Conservation (phyloP, 257 asterid genomes). For the Paulownia fortunei region DNA sequence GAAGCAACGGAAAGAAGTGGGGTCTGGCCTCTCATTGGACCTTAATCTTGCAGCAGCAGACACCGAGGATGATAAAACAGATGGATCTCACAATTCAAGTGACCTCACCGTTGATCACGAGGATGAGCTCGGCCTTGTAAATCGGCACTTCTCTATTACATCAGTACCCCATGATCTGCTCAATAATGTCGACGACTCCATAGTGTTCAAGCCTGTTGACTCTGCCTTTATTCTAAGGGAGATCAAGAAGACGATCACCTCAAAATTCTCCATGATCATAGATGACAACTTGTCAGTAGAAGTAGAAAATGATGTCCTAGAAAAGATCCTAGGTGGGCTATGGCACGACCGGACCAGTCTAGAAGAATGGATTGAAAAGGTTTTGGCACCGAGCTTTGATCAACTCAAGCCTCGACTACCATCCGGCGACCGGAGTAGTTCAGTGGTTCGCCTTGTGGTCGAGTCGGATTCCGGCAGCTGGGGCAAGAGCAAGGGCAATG, state of each 20-base stretch:
- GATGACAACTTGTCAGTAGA: constrained; percentile 53
- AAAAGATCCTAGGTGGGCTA: constrained; percentile 74
- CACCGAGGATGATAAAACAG: constrained; percentile 56
- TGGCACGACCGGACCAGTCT: constrained; percentile 70
- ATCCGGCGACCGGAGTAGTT: constrained; percentile 20
- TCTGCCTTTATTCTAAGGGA: constrained; percentile 49
- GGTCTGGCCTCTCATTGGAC: constrained; percentile 63
- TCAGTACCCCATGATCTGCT: constrained; percentile 66
- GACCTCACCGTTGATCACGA: constrained; percentile 79
- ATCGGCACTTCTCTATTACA: constrained; percentile 50
- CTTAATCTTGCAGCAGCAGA: constrained; percentile 61
- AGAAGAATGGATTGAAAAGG: constrained; percentile 71
- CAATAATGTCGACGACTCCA: constrained; percentile 50
- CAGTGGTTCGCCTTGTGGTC: constrained; percentile 59
- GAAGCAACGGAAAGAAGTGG: constrained; percentile 52
- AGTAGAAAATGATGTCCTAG: constrained; percentile 69
- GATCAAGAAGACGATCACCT: constrained; percentile 62
- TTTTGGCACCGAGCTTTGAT: constrained; percentile 62
- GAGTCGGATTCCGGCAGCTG: constrained; percentile 50
- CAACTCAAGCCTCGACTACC: constrained; percentile 49
- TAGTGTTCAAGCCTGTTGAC: constrained; percentile 62
- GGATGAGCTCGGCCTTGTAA: constrained; percentile 57
- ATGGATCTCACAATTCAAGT: constrained; percentile 78
- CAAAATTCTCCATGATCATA: constrained; percentile 52
- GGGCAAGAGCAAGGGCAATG: constrained; percentile 36